Evolutionary conservation across 192 early-diverging fungal species (phyloP), one percentile per base, ranked within the genome.

Genomic region (Entomortierella chlamydospora): DNA sequence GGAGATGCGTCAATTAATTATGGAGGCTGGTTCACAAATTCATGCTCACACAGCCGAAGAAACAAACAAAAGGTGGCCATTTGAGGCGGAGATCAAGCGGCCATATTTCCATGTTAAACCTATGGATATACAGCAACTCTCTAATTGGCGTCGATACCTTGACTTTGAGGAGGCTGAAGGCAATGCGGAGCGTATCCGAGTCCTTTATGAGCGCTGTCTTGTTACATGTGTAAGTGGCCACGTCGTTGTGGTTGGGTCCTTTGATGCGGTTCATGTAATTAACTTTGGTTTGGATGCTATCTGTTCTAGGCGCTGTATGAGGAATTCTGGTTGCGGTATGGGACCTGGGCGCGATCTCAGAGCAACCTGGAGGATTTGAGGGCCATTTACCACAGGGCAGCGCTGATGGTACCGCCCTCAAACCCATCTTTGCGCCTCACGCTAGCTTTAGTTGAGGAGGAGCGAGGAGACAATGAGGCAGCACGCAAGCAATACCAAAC

Each of bases 81-180:
- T 87, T 63, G 92, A 93, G 68, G 81, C 83, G 31, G 92, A 93
- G 67, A 93, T 93, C 66, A 93, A 93, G 66, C 84, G 92, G 37
- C 86, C 91, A 18, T 93, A 93, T 67, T 93, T 93, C 78, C 92
- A 93, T 72, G 90, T 93, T 17, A 93, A 93, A 57, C 89, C 91
- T 0, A 83, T 93, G 63, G 92, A 93, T 74, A 83, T 90, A 52
- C 80, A 82, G 1, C 92, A 93, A 52, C 68, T 93, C 6, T 67
- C 59, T 30, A 93, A 92, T 64, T 93, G 92, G 92, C 77, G 91
- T 31, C 79, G 84, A 59, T 93, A 93, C 34, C 84, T 93, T 43
- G 91, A 92, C 64, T 93, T 91, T 83, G 91, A 92, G 56, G 92
- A 93, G 52, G 54, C 61, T 11, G 83, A 87, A 56, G 87, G 86